Conservation (phyloP, 768 basidiomycete species). For the Gelatoporia subvermispora region DNA sequence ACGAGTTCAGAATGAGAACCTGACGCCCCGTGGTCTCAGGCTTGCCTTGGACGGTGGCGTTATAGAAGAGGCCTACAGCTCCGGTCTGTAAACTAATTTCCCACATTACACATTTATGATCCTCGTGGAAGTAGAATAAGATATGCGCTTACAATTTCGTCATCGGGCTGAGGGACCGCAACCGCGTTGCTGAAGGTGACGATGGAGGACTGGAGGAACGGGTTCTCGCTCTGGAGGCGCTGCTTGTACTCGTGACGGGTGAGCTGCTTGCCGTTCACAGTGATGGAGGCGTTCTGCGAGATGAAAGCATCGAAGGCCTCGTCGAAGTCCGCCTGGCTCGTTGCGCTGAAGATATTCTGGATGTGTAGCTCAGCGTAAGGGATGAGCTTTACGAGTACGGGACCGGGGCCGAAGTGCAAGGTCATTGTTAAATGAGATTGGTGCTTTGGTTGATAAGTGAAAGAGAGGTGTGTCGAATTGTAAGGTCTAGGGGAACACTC, state of each 20-base stretch:
- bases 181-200: constrained; percentile 28
- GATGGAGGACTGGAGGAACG: constrained; percentile 21
- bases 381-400: constrained; percentile 36
- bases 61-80: constrained; percentile 20
- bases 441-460: no score
- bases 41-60: constrained; percentile 15
- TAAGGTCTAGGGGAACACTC: no score
- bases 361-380: constrained; percentile 38
- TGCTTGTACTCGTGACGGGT: constrained; percentile 37
- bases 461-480: no score
- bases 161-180: no score
- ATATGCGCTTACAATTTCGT: no score
- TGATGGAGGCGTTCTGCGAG: constrained; percentile 30
- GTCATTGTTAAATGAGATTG: no score
- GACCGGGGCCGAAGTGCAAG: neutral
- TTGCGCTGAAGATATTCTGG: constrained; percentile 34
- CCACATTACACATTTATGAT: no score
- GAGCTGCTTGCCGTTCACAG: constrained; percentile 37
- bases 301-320: constrained; percentile 38
- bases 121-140: no score
- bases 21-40: constrained; percentile 14
- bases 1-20: constrained; percentile 17
- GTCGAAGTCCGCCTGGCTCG: constrained; percentile 29
- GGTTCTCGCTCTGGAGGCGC: constrained; percentile 25
- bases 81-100: constrained; percentile 22